These are phyloP conservation scores for Sporothrix luriei DNA, from an alignment of 2,329 filamentous ascomycete species.

Conservation along the genomic window DNA sequence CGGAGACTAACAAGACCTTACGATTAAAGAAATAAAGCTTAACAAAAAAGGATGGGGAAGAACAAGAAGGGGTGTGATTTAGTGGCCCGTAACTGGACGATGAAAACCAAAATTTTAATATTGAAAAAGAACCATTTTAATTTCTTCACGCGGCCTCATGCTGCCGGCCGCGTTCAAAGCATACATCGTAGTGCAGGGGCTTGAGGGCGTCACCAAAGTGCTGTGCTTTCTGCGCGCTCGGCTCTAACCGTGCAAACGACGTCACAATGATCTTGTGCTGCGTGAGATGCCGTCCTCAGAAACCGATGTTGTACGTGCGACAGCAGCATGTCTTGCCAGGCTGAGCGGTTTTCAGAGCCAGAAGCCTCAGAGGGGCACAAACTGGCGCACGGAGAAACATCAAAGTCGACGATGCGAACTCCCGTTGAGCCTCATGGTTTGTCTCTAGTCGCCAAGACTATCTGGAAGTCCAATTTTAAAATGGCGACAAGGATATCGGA, in stretches of 20 bases:
- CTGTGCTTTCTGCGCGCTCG: not conserved
- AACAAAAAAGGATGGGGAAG: constrained; percentile 20
- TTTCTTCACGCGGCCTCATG: not conserved
- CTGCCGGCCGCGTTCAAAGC: not conserved
- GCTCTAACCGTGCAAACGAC: constrained; percentile 1
- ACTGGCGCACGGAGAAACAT: not conserved
- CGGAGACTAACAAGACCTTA: not conserved
- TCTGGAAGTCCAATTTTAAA: constrained; percentile 26
- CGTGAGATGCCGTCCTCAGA: constrained; percentile 6
- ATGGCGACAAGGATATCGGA: constrained; percentile 19
- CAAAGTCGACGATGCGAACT: not conserved
- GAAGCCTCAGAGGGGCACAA: not conserved
- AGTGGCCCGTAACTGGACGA: constrained; percentile 24
- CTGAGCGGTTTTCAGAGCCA: not conserved
- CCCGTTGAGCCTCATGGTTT: not conserved
- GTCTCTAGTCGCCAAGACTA: constrained; percentile 15
- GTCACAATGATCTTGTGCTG: constrained; percentile 6
- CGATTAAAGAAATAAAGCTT: constrained; percentile 15
- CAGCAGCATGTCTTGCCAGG: constrained; percentile 14
- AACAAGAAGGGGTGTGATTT: constrained; percentile 20
- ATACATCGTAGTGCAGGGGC: not conserved
- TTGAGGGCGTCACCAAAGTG: not conserved
- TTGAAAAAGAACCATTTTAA: constrained; percentile 15
- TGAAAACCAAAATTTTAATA: constrained; percentile 19
- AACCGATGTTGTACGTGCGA: not conserved